Conservation (phyloP, 306 rosid genomes). For the Pyrus communis region DNA sequence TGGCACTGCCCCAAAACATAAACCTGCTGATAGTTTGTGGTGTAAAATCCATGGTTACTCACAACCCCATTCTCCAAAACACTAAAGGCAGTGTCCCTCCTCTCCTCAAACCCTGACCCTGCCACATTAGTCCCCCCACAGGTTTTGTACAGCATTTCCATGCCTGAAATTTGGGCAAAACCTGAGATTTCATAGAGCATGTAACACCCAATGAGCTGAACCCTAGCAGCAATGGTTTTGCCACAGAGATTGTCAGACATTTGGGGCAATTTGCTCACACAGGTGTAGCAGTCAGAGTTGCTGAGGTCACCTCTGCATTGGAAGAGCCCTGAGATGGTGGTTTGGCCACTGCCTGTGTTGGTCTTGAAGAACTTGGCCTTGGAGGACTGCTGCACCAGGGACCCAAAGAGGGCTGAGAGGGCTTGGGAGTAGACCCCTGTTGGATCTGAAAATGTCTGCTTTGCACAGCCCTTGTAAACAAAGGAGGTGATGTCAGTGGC, state of each 20-base stretch:
- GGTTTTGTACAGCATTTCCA: slow-evolving; percentile 68
- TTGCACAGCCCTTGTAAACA: slow-evolving; percentile 89
- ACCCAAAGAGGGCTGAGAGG: slow-evolving; percentile 67
- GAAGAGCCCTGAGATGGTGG: slow-evolving; percentile 61
- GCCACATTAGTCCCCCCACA: slow-evolving; percentile 62
- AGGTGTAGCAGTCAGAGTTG: slow-evolving; percentile 61
- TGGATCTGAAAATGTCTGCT: slow-evolving; percentile 78
- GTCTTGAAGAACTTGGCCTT: slow-evolving; percentile 66
- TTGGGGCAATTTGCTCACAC: slow-evolving; percentile 71
- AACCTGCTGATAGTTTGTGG: slow-evolving; percentile 58
- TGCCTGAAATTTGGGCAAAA: slow-evolving; percentile 75
- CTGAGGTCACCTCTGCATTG: slow-evolving; percentile 92
- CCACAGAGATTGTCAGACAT: slow-evolving; percentile 59
- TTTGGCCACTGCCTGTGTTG: slow-evolving; percentile 55
- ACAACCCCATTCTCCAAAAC: slow-evolving; percentile 74
- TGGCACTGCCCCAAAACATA: slow-evolving; percentile 89
- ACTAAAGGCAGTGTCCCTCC: slow-evolving; percentile 69
- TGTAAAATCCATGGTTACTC: slow-evolving; percentile 72
- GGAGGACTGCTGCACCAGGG: slow-evolving; percentile 66
- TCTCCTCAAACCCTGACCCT: slow-evolving; percentile 73
- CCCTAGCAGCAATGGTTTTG: slow-evolving; percentile 62
- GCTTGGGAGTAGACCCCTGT: slow-evolving; percentile 71
- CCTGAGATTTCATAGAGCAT: slow-evolving; percentile 71
- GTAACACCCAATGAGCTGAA: slow-evolving; percentile 83
- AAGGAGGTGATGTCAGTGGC: slow-evolving; percentile 56